Conservation (phyloP, 108 stramenopile genomes). For the Seminavis robusta region DNA sequence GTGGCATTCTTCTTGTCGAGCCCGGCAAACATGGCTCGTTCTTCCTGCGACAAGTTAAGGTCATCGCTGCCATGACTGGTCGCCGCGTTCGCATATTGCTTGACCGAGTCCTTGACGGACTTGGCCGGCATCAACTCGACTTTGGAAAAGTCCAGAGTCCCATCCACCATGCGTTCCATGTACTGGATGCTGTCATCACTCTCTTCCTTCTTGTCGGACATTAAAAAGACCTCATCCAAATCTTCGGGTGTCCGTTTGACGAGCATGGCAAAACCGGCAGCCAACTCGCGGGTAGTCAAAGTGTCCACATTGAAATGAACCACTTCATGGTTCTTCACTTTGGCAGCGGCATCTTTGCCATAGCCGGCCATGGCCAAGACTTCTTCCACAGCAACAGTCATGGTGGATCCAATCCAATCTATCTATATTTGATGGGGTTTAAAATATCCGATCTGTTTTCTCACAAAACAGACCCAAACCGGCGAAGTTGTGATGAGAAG, state of each 20-base stretch:
- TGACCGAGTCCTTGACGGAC: constrained; percentile 28
- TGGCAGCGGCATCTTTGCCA: too few relatives aligned
- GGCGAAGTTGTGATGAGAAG: too few relatives aligned
- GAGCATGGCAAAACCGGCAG: constrained; percentile 42
- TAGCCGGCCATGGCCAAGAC: too few relatives aligned
- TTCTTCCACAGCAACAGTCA: too few relatives aligned
- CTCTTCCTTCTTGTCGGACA: constrained; percentile 35
- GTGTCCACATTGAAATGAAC: too few relatives aligned
- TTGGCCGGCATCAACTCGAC: constrained; percentile 28
- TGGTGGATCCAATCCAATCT: too few relatives aligned
- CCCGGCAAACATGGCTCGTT: constrained; percentile 34
- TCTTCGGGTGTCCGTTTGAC: constrained; percentile 30
- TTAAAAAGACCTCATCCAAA: constrained; percentile 28
- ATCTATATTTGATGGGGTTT: too few relatives aligned
- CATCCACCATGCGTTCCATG: constrained; percentile 6
- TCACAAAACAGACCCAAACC: too few relatives aligned
- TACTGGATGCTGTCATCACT: constrained; percentile 38
- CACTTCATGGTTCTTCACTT: too few relatives aligned
- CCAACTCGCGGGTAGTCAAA: constrained; percentile 36
- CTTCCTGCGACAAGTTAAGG: constrained; percentile 47
- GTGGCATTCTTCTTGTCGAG: constrained; percentile 18
- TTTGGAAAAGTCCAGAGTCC: constrained; percentile 8
- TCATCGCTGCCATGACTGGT: constrained; percentile 31
- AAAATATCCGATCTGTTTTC: too few relatives aligned
- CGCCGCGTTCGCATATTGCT: constrained; percentile 28